Evolutionary conservation across 768 basidiomycete genomes (phyloP).

Genomic region (Lactifluus rugatus): DNA sequence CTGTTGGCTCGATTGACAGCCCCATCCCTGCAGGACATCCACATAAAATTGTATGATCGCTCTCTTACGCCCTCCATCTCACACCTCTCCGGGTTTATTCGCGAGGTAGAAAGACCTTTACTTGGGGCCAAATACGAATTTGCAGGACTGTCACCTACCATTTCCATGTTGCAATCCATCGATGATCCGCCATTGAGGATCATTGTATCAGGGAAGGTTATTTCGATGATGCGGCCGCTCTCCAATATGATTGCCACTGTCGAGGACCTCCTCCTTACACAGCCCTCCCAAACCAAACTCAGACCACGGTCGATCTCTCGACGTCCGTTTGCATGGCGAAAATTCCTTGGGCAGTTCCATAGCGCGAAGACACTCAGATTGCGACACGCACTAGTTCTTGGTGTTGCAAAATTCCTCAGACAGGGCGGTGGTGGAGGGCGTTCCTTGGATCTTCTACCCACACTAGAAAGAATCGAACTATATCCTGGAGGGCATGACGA

Average conservation of each 20-base stretch:
- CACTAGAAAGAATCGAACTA: not conserved
- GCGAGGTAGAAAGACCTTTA: not conserved
- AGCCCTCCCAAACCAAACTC: not conserved
- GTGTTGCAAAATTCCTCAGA: not conserved
- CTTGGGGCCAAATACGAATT: not conserved
- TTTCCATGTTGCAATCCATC: not conserved
- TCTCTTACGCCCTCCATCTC: not conserved
- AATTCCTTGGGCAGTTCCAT: not conserved
- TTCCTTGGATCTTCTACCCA: not conserved
- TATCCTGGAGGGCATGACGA: not conserved
- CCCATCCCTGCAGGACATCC: not conserved
- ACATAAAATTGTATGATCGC: accelerated
- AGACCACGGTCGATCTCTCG: not conserved
- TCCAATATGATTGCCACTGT: not conserved
- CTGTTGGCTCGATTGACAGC: not conserved
- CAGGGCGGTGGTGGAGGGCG: not conserved
- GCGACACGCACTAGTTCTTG: too few relatives aligned
- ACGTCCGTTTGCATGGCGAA: not conserved
- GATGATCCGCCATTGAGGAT: not conserved
- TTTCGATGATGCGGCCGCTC: not conserved
- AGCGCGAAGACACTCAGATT: not conserved
- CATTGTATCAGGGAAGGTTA: not conserved
- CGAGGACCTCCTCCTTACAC: not conserved
- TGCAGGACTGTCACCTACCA: accelerated
- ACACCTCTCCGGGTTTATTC: not conserved